These are phyloP conservation scores for Sphagnum contortum DNA, from an alignment of 225 moss, liverwort and hornwort genomes.

Conservation along the genomic window DNA sequence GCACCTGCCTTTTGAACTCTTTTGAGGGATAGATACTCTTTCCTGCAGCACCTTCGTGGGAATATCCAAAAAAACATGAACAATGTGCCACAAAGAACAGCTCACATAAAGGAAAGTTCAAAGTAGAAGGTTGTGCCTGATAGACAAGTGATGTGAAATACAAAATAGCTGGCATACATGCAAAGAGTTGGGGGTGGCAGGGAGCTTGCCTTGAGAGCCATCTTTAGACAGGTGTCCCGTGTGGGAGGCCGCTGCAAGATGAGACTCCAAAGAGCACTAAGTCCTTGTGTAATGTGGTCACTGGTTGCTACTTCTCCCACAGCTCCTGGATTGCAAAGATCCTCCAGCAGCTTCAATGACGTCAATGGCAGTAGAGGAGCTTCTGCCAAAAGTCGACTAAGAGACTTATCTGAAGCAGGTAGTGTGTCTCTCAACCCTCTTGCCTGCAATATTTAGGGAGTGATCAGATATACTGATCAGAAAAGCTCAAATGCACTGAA, in stretches of 20 bases:
- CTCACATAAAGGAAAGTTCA: no score
- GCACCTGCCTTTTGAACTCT: no score
- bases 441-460: conserved; percentile 27
- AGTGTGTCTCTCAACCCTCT: conserved; percentile 88
- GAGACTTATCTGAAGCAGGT: conserved; percentile 79
- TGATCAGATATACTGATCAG: no score
- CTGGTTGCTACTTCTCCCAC: conserved; percentile 48
- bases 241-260: conserved; percentile 95
- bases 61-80: no score
- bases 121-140: no score
- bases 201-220: conserved; percentile 58
- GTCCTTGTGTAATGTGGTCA: conserved; percentile 91
- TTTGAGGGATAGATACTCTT: no score
- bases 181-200: no score
- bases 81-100: no score
- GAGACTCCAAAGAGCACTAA: conserved; percentile 95
- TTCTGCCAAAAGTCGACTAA: conserved; percentile 84
- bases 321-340: conserved; percentile 66
- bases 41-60: no score
- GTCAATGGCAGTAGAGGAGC: conserved; percentile 75
- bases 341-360: conserved; percentile 80
- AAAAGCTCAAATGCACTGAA: no score
- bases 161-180: no score
- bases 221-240: conserved; percentile 70
- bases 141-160: no score